Evolutionary conservation across 2,329 filamentous ascomycete genomes (phyloP), one percentile per base, ranked within the genome.

Genomic region (Waltergamsia citrina): DNA sequence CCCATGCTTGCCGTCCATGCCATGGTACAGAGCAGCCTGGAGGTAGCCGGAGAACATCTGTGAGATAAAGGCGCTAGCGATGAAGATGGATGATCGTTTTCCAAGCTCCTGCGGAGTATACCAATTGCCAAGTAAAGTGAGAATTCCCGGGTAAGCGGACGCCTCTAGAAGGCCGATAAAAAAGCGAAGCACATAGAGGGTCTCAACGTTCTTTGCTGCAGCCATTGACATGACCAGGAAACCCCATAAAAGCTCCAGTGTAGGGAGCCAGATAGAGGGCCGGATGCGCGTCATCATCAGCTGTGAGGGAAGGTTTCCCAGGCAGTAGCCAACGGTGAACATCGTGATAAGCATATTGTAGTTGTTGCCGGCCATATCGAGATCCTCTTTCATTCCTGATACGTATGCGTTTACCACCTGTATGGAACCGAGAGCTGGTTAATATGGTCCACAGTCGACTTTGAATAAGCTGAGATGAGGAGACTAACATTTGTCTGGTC

Each of bases 281-380:
- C 53, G 52, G 16, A 60, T 44, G 29, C 51, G 50, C 7, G 51
- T 59, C 42, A 56, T 50, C 41, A 60, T 52, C 23, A 61, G 43
- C 32, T 55, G 58, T 8, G 50, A 54, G 2, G 56, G 53, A 21
- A 52, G 46, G 33, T 59, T 50, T 3, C 57, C 53, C 52, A 77
- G 53, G 2, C 73, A 65, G 41, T 78, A 78, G 18, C 74, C 74
- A 1, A 71, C 59, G 0, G 68, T 75, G 62, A 70, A 78, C 27
- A 62, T 63, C 3, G 69, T 65, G 33, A 46, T 45, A 33, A 58
- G 44, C 21, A 20, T 32, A 15, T 32, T 18, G 15, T 32, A 32
- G n/a, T 32, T 14, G 30, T 32, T 32, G 4, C 30, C 30, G 8
- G 23, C 60, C 36, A 75, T 56, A 1, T 53, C 44, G 1, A 74